Percentiles rank a stretch among this genome's conserved stretches.
phyloP scores from a whole-genome alignment of 73 alveolate species.

The Tetrahymena borealis region DNA sequence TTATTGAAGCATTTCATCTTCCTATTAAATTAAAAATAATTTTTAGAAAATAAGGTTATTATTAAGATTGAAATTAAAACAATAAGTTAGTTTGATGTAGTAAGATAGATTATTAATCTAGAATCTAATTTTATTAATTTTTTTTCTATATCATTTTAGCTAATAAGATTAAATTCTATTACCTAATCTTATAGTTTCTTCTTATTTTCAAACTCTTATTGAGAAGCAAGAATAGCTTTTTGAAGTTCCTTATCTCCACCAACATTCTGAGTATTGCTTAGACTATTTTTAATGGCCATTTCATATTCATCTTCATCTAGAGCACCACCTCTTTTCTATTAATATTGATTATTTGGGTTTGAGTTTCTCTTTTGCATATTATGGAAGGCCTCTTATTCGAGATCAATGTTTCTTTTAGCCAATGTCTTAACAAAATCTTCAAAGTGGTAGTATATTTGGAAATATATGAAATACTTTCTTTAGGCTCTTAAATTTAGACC shows the following conservation, averaged over 20 bases:
- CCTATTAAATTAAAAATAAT: too few relatives aligned
- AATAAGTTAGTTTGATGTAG: too few relatives aligned
- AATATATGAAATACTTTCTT: not conserved
- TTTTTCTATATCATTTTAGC: too few relatives aligned
- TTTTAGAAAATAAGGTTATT: too few relatives aligned
- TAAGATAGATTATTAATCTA: too few relatives aligned
- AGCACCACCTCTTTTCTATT: not conserved
- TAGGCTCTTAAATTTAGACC: not conserved
- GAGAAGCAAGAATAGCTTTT: not conserved
- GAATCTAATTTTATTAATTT: too few relatives aligned
- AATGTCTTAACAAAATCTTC: not conserved
- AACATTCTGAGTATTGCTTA: not conserved
- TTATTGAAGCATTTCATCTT: not conserved
- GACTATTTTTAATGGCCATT: not conserved
- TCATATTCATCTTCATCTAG: not conserved
- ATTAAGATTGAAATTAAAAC: too few relatives aligned
- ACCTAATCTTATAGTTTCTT: not conserved
- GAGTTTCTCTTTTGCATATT: not conserved
- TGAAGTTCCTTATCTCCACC: not conserved
- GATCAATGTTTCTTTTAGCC: not conserved
- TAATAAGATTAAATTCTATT: too few relatives aligned
- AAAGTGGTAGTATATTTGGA: not conserved
- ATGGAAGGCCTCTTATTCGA: not conserved
- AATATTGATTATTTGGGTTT: not conserved
- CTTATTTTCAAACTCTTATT: not conserved